A percentile compares a stretch with the other conserved stretches of the same genome.
Evolutionary conservation across 2,329 filamentous ascomycete species (phyloP).

Genomic region (Diplodia sapinea): DNA sequence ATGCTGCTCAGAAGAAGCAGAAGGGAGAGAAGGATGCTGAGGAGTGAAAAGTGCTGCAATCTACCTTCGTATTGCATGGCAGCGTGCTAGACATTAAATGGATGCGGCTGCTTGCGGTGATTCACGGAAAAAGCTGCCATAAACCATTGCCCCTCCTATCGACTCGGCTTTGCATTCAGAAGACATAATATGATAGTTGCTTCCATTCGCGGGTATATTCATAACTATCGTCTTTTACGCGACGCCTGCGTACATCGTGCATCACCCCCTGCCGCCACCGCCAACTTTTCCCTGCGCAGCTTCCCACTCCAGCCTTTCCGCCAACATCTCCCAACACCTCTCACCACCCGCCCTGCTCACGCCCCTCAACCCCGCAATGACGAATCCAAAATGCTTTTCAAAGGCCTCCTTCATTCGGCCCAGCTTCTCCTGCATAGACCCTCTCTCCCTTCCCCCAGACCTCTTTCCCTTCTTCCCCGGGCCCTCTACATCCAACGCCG

Average conservation of each 20-base stretch:
- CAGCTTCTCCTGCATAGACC: slow-evolving; percentile 61
- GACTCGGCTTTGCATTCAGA: background rate
- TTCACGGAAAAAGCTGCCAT: background rate
- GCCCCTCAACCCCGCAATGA: slow-evolving; percentile 73
- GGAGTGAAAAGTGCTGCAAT: background rate
- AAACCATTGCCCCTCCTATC: too few species aligned
- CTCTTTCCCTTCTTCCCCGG: background rate
- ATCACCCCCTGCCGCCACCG: background rate
- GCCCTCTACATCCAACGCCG: background rate
- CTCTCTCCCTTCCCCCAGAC: slow-evolving; percentile 14
- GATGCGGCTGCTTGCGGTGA: background rate
- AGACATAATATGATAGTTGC: background rate
- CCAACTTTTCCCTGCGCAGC: background rate
- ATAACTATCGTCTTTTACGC: background rate
- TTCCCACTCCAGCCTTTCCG: slow-evolving; percentile 73
- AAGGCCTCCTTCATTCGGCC: slow-evolving; percentile 66
- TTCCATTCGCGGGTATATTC: background rate
- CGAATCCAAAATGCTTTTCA: slow-evolving; percentile 70
- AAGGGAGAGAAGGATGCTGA: background rate
- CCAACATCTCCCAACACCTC: slow-evolving; percentile 77
- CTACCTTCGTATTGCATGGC: background rate
- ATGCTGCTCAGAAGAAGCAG: slow-evolving; percentile 8
- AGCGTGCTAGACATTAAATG: background rate
- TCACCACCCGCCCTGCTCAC: slow-evolving; percentile 76
- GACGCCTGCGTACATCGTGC: background rate